Evolutionary conservation across 2,329 filamentous ascomycete species (phyloP).

Genomic region (Chaetomium strumarium): DNA sequence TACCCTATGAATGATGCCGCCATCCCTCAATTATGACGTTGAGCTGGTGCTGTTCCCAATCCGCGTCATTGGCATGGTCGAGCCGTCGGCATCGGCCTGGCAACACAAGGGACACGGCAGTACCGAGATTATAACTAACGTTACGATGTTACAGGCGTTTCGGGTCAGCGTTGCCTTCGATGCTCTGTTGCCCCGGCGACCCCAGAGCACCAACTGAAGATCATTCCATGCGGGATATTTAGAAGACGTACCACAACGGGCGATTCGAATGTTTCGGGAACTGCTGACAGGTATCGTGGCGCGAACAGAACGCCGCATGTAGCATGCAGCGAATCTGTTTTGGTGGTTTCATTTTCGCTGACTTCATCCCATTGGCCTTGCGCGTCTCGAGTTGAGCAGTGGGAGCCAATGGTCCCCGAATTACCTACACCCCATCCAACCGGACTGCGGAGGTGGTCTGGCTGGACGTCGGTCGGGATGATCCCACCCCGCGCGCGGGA

Average conservation of each 20-base stretch:
- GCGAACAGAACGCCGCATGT: neutral
- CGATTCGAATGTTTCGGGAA: slow-evolving; percentile 9
- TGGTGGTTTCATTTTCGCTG: slow-evolving; percentile 14
- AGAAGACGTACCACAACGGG: slow-evolving; percentile 4
- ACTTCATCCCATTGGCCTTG: slow-evolving; percentile 19
- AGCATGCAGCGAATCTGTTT: slow-evolving; percentile 6
- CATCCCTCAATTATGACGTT: neutral
- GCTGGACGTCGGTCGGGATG: neutral
- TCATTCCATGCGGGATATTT: slow-evolving; percentile 21
- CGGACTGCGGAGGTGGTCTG: slow-evolving; percentile 6
- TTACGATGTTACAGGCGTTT: neutral
- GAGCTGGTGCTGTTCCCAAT: slow-evolving; percentile 1
- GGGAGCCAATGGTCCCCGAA: slow-evolving; percentile 16
- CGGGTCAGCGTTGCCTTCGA: neutral
- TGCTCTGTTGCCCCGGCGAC: slow-evolving; percentile 14
- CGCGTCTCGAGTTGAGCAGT: slow-evolving; percentile 1
- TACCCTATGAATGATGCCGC: slow-evolving; percentile 3
- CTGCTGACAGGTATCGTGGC: slow-evolving; percentile 6
- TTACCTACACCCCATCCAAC: slow-evolving; percentile 25
- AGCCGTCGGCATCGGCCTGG: neutral
- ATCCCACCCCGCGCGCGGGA: neutral
- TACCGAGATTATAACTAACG: neutral
- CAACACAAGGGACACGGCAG: neutral
- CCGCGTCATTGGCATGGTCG: neutral
- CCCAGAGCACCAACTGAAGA: slow-evolving; percentile 13